Evolutionary conservation across 306 rosid genomes (phyloP), one percentile per base, ranked within the genome.

Genomic region (Castanospermum australe): DNA sequence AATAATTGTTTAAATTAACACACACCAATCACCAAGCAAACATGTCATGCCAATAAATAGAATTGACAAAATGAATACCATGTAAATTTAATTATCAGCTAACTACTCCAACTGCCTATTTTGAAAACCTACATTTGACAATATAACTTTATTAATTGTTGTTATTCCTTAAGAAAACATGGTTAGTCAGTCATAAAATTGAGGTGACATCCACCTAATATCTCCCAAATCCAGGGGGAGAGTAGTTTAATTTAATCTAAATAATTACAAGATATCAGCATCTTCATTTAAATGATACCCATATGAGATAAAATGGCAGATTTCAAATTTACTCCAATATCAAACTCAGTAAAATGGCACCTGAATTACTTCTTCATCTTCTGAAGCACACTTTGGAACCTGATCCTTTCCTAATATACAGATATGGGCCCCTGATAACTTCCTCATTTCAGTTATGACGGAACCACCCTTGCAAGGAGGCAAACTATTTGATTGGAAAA

Each of bases 381-480:
- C 96, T 42, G 88, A 87, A 82, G 88, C 98, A 75, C 96, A 91
- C 81, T 84, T 96, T 5, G 96, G 99, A 80, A 86, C 80, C 79
- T 93, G 94, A 75, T 91, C 99, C 86, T 93, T 96, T 77, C 88
- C 91, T 83, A 91, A 65, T 82, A 96, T 86, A 24, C 94, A 98
- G 70, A 96, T 96, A 84, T 93, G 89, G 45, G 99, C 94, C 41
- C 92, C 87, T 39, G 99, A 89, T 68, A 84, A 87, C 89, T 93
- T 93, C 86, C 99, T 90, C 99, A 96, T 96, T 86, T 96, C 99
- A 22, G 91, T 81, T 72, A 96, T 93, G 77, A 96, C 84, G 73
- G 94, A 82, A 73, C 99, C 99, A 69, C 97, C 97, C 83, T 91
- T 95, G 71, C 99, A 14, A 96, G 94, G 67, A 96, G 96, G 85